Evolutionary conservation across 345 rosid genomes (phyloP).

Genomic region (Aquilaria sinensis): DNA sequence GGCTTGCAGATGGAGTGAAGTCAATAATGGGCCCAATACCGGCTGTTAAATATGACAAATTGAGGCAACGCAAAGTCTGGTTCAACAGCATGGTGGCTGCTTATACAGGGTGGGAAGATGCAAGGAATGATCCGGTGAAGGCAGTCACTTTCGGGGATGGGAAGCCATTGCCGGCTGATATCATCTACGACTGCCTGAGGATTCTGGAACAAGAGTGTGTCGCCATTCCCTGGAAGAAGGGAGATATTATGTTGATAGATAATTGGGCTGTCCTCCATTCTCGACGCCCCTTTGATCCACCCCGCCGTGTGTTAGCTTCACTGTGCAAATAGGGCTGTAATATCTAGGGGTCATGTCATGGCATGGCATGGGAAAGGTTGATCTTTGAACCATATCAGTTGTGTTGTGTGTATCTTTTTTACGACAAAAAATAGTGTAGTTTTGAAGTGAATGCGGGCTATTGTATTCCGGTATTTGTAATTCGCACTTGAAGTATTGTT

Average conservation of each 20-base stretch:
- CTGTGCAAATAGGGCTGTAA: slow-evolving; percentile 51
- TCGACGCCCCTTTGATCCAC: slow-evolving; percentile 63
- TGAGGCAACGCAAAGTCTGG: slow-evolving; percentile 75
- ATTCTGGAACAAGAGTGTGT: slow-evolving; percentile 78
- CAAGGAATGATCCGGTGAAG: slow-evolving; percentile 61
- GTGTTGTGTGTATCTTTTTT: neutral
- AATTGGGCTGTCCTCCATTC: slow-evolving; percentile 90
- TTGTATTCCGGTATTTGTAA: too few relatives aligned
- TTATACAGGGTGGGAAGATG: slow-evolving; percentile 81
- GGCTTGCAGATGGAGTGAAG: slow-evolving; percentile 66
- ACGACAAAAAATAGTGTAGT: neutral
- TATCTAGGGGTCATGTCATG: too few relatives aligned
- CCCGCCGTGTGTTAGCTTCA: slow-evolving; percentile 76
- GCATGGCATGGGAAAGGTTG: too few relatives aligned
- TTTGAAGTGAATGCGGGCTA: too few relatives aligned
- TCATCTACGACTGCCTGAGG: slow-evolving; percentile 49
- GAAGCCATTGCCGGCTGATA: slow-evolving; percentile 50
- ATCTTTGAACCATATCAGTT: too few relatives aligned
- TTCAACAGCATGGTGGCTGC: slow-evolving; percentile 94
- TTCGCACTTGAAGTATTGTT: too few relatives aligned
- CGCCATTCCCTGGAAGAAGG: slow-evolving; percentile 83
- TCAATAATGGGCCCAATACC: slow-evolving; percentile 86
- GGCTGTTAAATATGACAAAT: slow-evolving; percentile 54
- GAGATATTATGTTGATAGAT: slow-evolving; percentile 68
- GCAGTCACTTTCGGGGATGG: slow-evolving; percentile 78